Evolutionary conservation across 352 stramenopile genomes (phyloP), one percentile per base, ranked within the genome.

Genomic region (Globisporangium ultimum): DNA sequence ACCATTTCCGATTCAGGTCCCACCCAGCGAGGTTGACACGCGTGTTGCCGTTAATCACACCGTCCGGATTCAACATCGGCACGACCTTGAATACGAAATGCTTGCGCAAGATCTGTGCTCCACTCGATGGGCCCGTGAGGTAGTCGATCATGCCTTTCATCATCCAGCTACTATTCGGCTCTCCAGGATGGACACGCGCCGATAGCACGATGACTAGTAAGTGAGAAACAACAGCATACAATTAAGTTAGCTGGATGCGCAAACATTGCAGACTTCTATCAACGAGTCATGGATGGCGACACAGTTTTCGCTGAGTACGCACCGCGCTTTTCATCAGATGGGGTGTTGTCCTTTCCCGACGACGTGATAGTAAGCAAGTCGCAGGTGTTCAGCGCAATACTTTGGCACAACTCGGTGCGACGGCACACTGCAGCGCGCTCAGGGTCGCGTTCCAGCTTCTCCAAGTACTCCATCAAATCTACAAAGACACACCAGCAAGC

Each of bases 71-170:
- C 41, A 98, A 82, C 91, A 98, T 98, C 6, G 91, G 91, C 8
- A 96, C 84, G 18, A 97, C 48, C 64, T 97, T 95, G 63, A 97
- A 96, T 15, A 97, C 63, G 24, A 96, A 96, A 52, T 90, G 61
- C 32, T 75, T 70, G 3, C 90, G 82, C 10, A 97, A 68, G 12
- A 93, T 59, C 2, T 63, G 61, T 0, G 91, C 89, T 1, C 74
- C 86, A 7, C 62, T 76, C 10, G 73, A 80, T 1, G 71, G n/a
- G 1, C 84, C 74, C 4, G 85, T 93, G 28, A 98, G 71, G 63
- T 94, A 97, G 47, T 94, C 74, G n/a, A 98, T 60, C 68, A 97
- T 87, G n/a, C 91, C 91, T 52, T 97, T 81, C 85, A 97, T 96
- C 72, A 98, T 94, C 78, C 86, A 98, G 49, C 80, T 95, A 38